These are phyloP conservation scores for Leucosporidium creatinivorum DNA, from an alignment of 768 basidiomycete genomes.

Conservation along the genomic window DNA sequence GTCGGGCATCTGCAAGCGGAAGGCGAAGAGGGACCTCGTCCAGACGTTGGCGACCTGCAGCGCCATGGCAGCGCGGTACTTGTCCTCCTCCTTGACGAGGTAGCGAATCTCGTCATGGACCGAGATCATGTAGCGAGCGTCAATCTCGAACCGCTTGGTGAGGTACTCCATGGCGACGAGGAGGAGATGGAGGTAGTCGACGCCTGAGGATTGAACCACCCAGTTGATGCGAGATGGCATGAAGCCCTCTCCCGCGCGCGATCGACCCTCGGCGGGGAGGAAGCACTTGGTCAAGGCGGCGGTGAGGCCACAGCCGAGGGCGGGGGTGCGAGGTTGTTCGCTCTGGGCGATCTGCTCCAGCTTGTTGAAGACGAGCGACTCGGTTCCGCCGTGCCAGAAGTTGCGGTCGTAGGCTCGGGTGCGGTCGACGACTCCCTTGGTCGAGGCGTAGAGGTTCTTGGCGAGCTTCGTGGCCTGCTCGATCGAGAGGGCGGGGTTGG, in stretches of 20 bases:
- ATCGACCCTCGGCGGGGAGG: conserved; percentile 52
- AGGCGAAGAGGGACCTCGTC: conserved; percentile 87
- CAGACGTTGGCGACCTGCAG: conserved; percentile 92
- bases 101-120: conserved; percentile 97
- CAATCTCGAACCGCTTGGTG: conserved; percentile 66
- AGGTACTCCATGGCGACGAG: conserved; percentile 93
- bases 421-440: conserved; percentile 72
- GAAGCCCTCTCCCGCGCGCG: conserved; percentile 61
- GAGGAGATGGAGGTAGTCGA: conserved; percentile 93
- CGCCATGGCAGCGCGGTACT: conserved; percentile 82
- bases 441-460: conserved; percentile 76
- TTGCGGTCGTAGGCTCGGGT: conserved; percentile 65
- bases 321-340: conserved; percentile 79
- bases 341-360: conserved; percentile 88
- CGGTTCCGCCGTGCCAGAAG: conserved; percentile 96
- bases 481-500: conserved; percentile 67
- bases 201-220: conserved; percentile 98
- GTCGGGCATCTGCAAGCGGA: conserved; percentile 89
- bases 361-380: conserved; percentile 96
- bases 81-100: conserved; percentile 78
- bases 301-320: conserved; percentile 87
- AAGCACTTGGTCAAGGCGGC: conserved; percentile 85
- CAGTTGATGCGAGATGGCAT: conserved; percentile 97
- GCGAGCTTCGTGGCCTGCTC: conserved; percentile 74
- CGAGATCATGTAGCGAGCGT: conserved; percentile 88